Evolutionary conservation across 2,329 filamentous ascomycete species (phyloP), one percentile per base, ranked within the genome.

Genomic region (Colletotrichum chlorophyti): DNA sequence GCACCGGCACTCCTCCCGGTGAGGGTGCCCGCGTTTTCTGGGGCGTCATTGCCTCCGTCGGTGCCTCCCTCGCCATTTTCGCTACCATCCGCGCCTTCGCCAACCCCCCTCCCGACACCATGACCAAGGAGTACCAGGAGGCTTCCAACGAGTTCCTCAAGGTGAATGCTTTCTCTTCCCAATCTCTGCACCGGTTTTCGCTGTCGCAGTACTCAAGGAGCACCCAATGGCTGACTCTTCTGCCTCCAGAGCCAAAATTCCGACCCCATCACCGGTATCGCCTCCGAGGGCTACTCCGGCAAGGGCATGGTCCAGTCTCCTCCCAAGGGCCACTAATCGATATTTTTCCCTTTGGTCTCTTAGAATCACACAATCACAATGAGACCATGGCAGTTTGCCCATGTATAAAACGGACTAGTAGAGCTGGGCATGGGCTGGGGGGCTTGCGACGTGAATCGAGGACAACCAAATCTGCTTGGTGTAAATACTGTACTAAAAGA

Each of bases 121-220:
- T 99, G 93, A 94, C 83, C 80, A 91, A 91, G 84, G 95, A 99
- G 80, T 98, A 91, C 87, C 92, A 99, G 82, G 93, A 98, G 83
- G 90, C 90, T 68, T 85, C 89, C 67, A 97, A 99, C 79, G 95
- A 97, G 82, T 95, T 91, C 78, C 83, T 97, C 76, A 93, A 88
- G 86, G 94, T 96, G n/a, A n/a, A 80, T 70, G 87, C n/a, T n/a
- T n/a, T n/a, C n/a, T n/a, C n/a, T n/a, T n/a, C n/a, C n/a, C n/a
- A 79, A 37, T 35, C 27, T 46, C 11, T 24, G 37, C 17, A 37
- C 38, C 11, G 27, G 27, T 52, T 51, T 29, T 11, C 23, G 14
- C 21, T 21, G 6, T 45, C 23, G 11, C 21, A n/a, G 26, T 2
- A 29, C 11, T n/a, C n/a, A n/a, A n/a, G n/a, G n/a, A n/a, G n/a